These are phyloP conservation scores for Phialocephala sp. DNA, from an alignment of 2,329 filamentous ascomycete genomes.

Conservation along the genomic window DNA sequence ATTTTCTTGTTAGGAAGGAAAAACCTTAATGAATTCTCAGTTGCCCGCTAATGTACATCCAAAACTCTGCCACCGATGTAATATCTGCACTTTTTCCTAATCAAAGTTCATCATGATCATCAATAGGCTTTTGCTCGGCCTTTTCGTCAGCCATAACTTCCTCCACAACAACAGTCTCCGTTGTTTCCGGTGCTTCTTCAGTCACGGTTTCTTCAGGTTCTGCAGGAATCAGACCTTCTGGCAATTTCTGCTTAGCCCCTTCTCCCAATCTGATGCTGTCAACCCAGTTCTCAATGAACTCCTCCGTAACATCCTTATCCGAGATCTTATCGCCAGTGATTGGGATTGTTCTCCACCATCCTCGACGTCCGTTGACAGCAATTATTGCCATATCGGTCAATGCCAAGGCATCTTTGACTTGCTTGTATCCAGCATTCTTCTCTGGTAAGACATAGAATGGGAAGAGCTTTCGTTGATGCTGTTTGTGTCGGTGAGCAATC, in stretches of 20 bases:
- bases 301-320: slow-evolving; percentile 55
- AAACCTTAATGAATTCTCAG: background rate
- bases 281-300: slow-evolving; percentile 81
- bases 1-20: slow-evolving; percentile 12
- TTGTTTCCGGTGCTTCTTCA: slow-evolving; percentile 40
- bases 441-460: slow-evolving; percentile 79
- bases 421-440: slow-evolving; percentile 60
- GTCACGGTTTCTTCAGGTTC: slow-evolving; percentile 46
- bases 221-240: slow-evolving; percentile 60
- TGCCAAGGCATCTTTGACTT: slow-evolving; percentile 65
- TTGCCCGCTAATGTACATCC: slow-evolving; percentile 24
- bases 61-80: slow-evolving; percentile 2
- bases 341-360: slow-evolving; percentile 80
- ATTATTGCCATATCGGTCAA: slow-evolving; percentile 73
- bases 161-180: slow-evolving; percentile 20
- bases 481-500: slow-evolving; percentile 75
- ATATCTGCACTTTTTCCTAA: background rate
- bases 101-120: slow-evolving; percentile 34
- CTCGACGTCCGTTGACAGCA: slow-evolving; percentile 82
- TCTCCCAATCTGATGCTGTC: slow-evolving; percentile 92
- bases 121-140: slow-evolving; percentile 16
- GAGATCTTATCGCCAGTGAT: slow-evolving; percentile 40
- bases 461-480: slow-evolving; percentile 73
- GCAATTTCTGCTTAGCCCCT: slow-evolving; percentile 77
- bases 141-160: slow-evolving; percentile 32